Conservation (phyloP, 208 protist species). For the Trypanosoma conorhini region DNA sequence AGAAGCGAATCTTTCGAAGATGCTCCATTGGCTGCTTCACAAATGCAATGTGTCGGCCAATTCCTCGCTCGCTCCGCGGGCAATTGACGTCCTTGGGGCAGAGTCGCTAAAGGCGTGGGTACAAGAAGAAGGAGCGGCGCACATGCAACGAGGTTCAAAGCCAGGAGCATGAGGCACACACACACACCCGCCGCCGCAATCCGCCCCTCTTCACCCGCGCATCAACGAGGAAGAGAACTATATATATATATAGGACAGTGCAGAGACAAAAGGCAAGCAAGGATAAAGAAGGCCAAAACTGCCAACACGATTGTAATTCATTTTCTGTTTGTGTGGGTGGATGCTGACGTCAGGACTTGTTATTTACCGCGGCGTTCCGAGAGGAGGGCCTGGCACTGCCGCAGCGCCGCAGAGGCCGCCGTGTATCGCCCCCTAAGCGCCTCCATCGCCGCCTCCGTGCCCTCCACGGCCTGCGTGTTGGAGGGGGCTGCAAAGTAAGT, state of each 20-base stretch:
- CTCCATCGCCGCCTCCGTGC: constrained; percentile 1
- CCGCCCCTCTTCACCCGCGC: not conserved
- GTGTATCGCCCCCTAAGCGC: constrained; percentile 1
- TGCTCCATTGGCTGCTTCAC: constrained; percentile 12
- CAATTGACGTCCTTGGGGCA: not conserved
- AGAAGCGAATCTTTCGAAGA: constrained; percentile 21
- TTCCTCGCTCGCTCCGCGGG: not conserved
- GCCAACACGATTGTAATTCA: not conserved
- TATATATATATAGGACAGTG: not conserved
- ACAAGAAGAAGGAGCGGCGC: too few species aligned
- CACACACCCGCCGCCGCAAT: too few species aligned
- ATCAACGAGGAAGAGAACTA: too few species aligned
- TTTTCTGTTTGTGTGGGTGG: not conserved
- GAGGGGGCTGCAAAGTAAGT: constrained; percentile 3
- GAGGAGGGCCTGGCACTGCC: not conserved
- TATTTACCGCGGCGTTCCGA: not conserved
- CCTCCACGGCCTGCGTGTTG: not conserved
- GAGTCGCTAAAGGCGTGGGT: not conserved
- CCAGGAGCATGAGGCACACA: too few species aligned
- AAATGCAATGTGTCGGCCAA: not conserved
- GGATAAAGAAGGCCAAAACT: not conserved
- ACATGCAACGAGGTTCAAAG: too few species aligned
- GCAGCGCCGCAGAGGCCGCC: not conserved
- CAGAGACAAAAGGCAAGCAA: not conserved
- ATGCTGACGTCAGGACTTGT: not conserved